These are phyloP conservation scores for Fragaria iinumae DNA, from an alignment of 306 rosid species.

Conservation along the genomic window DNA sequence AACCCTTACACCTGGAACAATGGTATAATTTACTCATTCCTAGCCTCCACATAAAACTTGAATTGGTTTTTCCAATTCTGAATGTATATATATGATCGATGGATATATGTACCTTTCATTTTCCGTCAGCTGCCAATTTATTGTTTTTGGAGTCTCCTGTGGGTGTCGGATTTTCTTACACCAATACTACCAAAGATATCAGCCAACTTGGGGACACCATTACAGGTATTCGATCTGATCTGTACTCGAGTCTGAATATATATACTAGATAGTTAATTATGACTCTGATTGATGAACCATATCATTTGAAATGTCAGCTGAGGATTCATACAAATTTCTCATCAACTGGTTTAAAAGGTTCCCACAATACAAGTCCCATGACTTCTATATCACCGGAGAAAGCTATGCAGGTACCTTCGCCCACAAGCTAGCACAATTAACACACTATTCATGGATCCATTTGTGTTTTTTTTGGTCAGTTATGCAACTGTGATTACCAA, in stretches of 20 bases:
- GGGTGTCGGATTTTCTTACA: constrained; percentile 90
- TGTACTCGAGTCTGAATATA: not conserved
- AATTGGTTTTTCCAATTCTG: not conserved
- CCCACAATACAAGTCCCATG: constrained; percentile 72
- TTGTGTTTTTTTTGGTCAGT: not conserved
- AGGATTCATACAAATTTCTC: constrained; percentile 65
- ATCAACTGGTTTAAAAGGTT: constrained; percentile 72
- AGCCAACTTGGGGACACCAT: constrained; percentile 53
- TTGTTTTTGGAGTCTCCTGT: constrained; percentile 80
- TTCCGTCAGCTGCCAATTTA: constrained; percentile 56
- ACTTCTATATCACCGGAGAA: constrained; percentile 84
- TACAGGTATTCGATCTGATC: constrained; percentile 35
- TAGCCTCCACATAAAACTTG: not conserved
- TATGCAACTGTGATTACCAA: not conserved
- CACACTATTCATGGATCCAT: not conserved
- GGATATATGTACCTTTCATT: not conserved
- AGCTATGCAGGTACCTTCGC: constrained; percentile 71
- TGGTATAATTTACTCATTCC: constrained; percentile 31
- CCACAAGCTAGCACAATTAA: not conserved
- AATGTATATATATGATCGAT: not conserved
- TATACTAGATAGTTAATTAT: not conserved
- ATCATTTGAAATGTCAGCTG: constrained; percentile 39
- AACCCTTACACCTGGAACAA: constrained; percentile 79
- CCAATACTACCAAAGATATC: constrained; percentile 63
- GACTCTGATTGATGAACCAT: not conserved